Evolutionary conservation across 164 flowering plant genomes (phyloP), one percentile per base, ranked within the genome.

Genomic region (Chimonanthus salicifolius): DNA sequence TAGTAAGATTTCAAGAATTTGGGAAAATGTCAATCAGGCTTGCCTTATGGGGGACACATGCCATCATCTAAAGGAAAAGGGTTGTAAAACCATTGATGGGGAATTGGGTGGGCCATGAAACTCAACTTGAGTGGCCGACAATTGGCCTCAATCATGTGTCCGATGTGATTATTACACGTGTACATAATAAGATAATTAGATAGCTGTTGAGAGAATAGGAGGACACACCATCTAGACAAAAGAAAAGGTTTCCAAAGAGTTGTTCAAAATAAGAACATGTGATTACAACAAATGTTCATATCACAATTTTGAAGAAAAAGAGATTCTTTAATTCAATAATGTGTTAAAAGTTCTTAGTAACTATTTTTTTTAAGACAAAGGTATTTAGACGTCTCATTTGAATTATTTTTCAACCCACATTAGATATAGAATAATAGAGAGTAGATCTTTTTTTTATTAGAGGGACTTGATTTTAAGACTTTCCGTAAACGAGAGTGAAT

Each of bases 21-120:
- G 69, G 70, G 62, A 58, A 54, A 62, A 74, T 76, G 83, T 78
- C 80, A 81, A 81, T 81, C 78, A 74, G 65, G 78, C 72, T 73
- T 44, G 60, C 73, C 51, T 81, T 66, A 79, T 63, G 80, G 83
- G 80, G 67, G 75, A 80, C 80, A 77, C 43, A 3, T 58, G 76
- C 50, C 69, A 77, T 80, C 76, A 77, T 71, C 73, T 33, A 74
- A 47, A 43, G 71, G 46, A 45, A 51, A n/a, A 21, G 48, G 18
- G 45, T 13, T 44, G 58, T 49, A 51, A 64, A 9, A 11, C 46
- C 62, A 3, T 68, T 20, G 43, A 63, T 63, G 66, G 44, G 66
- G 21, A 8, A 9, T 63, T 33, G 18, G 44, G 46, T 63, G 66
- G 66, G 62, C 62, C 45, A 33, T 69, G 45, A 7, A 49, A 47